Evolutionary conservation across 2,329 filamentous ascomycete species (phyloP), one percentile per base, ranked within the genome.

Genomic region (Nakataea oryzae): DNA sequence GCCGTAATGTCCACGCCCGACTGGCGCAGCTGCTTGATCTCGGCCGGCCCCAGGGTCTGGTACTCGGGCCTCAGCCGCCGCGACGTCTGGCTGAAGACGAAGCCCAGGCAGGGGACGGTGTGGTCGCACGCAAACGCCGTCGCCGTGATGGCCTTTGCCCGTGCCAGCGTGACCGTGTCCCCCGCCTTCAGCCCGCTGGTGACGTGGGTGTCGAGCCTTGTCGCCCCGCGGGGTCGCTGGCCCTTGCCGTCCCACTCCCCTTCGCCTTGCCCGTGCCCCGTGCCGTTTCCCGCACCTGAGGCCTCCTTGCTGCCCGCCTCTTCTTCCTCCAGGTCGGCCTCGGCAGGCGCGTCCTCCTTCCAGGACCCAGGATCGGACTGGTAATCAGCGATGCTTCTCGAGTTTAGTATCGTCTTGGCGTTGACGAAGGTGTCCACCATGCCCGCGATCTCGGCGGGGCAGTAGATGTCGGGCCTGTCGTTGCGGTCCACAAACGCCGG

Each of bases 21-120:
- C 41, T 73, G 66, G 9, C 77, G 74, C 24, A 80, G 71, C 2
- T 64, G 64, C 60, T 68, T 74, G 34, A 81, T 69, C 61, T 77
- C 71, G 1, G 67, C 63, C 1, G 76, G 76, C 2, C 72, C 54
- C 0, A 74, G 71, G 12, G 69, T 67, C 0, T 66, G 64, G 69
- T 75, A 78, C 62, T 78, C 73, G 1, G 72, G 69, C 61, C 69
- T 72, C 12, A 81, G 72, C 58, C 74, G 74, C 54, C 72, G 70
- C 1, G 74, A 76, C 2, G 73, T 73, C 13, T 69, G 69, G 32
- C 66, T 69, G 69, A 81, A 80, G 63, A 81, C 69, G 69, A 80
- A 81, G 41, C 78, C 78, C 1, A 81, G 67, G 62, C 75, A 79
- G 2, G 79, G 78, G 0, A 81, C 76, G 4, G 72, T 76, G 67